These are phyloP conservation scores for Bipolaris sorokiniana DNA, from an alignment of 2,329 filamentous ascomycete species.

Conservation along the genomic window DNA sequence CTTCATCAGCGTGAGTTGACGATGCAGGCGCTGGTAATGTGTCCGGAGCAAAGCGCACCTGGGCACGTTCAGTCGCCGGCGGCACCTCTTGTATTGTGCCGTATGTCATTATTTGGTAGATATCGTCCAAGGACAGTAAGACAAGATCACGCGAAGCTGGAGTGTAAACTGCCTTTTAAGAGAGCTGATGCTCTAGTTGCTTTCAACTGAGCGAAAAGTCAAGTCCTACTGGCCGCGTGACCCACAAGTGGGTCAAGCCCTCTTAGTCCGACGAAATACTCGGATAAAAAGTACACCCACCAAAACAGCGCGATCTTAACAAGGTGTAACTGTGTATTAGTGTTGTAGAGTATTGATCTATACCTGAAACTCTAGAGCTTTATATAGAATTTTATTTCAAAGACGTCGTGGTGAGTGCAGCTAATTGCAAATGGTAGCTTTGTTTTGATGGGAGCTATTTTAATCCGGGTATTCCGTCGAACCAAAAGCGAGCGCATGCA, in stretches of 20 bases:
- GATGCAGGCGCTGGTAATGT: not conserved
- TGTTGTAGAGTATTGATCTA: not conserved
- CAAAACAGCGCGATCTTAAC: too few relatives aligned
- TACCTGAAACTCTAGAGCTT: not conserved
- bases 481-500: too few relatives aligned
- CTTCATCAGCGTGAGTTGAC: not conserved
- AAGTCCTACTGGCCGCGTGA: not conserved
- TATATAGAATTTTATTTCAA: too few relatives aligned
- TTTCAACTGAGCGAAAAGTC: not conserved
- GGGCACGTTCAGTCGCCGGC: not conserved
- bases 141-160: not conserved
- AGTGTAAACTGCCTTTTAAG: not conserved
- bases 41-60: not conserved
- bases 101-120: not conserved
- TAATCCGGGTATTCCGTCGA: too few relatives aligned
- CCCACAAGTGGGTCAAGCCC: not conserved
- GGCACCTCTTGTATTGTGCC: not conserved
- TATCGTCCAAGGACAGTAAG: not conserved
- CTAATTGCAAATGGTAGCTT: not conserved
- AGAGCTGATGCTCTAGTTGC: not conserved
- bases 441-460: too few relatives aligned
- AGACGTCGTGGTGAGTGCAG: not conserved
- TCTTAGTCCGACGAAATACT: slow-evolving; percentile 1
- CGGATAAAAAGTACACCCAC: too few relatives aligned
- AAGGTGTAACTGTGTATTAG: too few relatives aligned